Percentiles rank a stretch among this genome's conserved stretches.
Conservation (phyloP, 1,284 basidiomycete genomes). For the Mycena sp. region DNA sequence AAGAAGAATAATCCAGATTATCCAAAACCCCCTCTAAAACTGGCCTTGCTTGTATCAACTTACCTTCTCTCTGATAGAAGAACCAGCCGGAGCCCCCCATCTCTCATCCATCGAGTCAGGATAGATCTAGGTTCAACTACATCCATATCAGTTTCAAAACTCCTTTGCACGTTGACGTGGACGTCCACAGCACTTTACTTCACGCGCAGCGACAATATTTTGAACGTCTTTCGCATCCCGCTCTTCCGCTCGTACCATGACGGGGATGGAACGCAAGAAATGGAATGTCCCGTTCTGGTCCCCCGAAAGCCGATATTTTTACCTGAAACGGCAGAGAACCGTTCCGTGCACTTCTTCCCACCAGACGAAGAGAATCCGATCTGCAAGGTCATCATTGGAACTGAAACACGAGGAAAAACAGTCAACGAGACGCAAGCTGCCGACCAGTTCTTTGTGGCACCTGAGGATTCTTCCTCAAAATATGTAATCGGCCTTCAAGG, state of each 20-base stretch:
- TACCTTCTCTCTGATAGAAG: conserved; percentile 43
- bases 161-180: conserved; percentile 44
- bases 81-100: conserved; percentile 40
- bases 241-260: conserved; percentile 31
- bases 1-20: neutral
- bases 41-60: conserved; percentile 42
- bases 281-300: conserved; percentile 25
- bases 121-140: conserved; percentile 34
- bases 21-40: conserved; percentile 11
- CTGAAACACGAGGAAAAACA: conserved; percentile 29
- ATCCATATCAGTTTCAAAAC: conserved; percentile 33
- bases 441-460: neutral
- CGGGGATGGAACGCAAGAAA: neutral
- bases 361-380: conserved; percentile 22
- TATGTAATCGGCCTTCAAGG: neutral
- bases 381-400: conserved; percentile 33
- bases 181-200: conserved; percentile 39
- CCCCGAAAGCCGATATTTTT: conserved; percentile 38
- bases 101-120: conserved; percentile 41
- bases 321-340: conserved; percentile 38
- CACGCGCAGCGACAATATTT: conserved; percentile 33
- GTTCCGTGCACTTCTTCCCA: conserved; percentile 41
- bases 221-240: conserved; percentile 38
- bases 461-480: neutral
- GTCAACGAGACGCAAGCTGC: neutral